These are phyloP conservation scores for Agastache rugosa DNA, from an alignment of 257 asterid genomes.

Conservation along the genomic window DNA sequence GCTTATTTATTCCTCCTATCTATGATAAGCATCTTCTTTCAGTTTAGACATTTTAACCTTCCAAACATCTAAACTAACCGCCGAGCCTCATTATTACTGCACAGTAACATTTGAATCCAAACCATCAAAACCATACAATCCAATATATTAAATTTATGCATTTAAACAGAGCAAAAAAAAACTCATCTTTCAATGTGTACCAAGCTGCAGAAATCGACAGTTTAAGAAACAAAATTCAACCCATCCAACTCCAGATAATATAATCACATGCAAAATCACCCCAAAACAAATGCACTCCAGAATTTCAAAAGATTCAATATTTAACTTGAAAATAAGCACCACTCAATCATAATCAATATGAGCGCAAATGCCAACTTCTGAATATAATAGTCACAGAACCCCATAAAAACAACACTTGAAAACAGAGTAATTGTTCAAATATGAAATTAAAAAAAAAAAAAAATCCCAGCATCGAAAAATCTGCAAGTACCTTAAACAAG, in stretches of 20 bases:
- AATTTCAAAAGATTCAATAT: conserved; percentile 10
- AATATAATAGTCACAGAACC: neutral
- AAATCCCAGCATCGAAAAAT: neutral
- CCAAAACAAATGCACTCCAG: neutral
- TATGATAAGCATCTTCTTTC: conserved; percentile 5
- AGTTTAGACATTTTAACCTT: neutral
- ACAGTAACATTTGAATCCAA: neutral
- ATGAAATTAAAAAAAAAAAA: neutral
- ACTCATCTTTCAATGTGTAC: neutral
- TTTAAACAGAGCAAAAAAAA: neutral
- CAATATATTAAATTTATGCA: neutral
- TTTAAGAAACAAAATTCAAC: neutral
- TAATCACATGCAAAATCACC: neutral
- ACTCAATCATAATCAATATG: neutral
- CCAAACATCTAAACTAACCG: neutral
- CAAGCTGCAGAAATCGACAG: neutral
- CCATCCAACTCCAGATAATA: neutral
- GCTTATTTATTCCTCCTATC: conserved; percentile 5
- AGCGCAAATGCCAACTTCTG: neutral
- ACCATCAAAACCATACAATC: conserved; percentile 1
- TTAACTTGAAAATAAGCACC: neutral
- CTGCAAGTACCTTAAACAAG: conserved; percentile 68
- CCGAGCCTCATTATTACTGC: neutral
- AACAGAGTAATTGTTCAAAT: neutral
- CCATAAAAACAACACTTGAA: no score